These are phyloP conservation scores for Rhododendron mucronatum DNA, from an alignment of 148 eudicot species.

Conservation along the genomic window DNA sequence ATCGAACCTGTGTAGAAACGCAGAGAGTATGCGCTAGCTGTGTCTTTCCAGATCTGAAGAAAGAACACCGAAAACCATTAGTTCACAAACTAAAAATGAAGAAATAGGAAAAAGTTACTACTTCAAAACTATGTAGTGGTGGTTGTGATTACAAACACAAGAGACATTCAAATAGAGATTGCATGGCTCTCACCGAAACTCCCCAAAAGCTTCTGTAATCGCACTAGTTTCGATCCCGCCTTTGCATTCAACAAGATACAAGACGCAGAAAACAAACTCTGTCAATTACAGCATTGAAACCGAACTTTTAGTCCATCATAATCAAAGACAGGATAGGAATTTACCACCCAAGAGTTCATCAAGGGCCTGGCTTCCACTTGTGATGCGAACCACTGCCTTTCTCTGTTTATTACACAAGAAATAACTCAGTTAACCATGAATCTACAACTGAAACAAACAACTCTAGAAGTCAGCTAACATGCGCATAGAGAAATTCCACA, in stretches of 20 bases:
- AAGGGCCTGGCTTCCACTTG: constrained; percentile 87
- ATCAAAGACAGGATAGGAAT: background rate
- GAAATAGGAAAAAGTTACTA: background rate
- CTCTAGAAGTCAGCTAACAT: background rate
- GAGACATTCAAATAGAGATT: background rate
- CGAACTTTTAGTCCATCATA: background rate
- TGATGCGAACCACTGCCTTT: constrained; percentile 73
- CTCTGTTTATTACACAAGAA: constrained; percentile 36
- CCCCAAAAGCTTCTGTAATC: constrained; percentile 95
- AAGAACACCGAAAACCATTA: background rate
- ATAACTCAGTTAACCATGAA: background rate
- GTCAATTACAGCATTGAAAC: background rate
- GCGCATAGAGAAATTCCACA: background rate
- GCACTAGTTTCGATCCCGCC: constrained; percentile 88
- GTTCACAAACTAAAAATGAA: background rate
- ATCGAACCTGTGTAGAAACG: constrained; percentile 83
- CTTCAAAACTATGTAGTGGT: background rate
- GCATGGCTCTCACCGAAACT: constrained; percentile 59
- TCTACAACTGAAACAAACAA: background rate
- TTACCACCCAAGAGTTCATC: constrained; percentile 87
- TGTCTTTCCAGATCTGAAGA: constrained; percentile 87
- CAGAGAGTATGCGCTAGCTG: constrained; percentile 98
- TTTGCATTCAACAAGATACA: constrained; percentile 14
- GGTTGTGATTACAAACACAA: background rate
- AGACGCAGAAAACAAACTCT: background rate